Evolutionary conservation across 768 basidiomycete species (phyloP), one percentile per base, ranked within the genome.

Genomic region (Psilocybe cubensis): DNA sequence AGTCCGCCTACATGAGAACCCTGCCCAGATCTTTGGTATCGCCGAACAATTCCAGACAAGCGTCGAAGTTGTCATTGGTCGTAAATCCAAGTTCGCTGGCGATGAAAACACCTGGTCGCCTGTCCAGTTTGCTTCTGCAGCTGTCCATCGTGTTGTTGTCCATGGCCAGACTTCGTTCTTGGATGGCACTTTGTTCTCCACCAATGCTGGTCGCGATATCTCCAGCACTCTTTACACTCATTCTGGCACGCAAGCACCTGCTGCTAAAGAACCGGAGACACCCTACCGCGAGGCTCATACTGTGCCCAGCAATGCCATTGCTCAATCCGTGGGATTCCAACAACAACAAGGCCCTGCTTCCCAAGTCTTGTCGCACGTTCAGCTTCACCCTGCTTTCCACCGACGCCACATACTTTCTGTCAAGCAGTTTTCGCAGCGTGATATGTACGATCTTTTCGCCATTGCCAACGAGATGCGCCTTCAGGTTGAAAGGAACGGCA

Each of bases 401-500:
- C 88, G 92, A 54, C 87, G 93, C 35, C 94, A 98, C 70, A 94
- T 98, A 58, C 85, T 98, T 17, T 87, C 93, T 0, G 94, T 98
- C 59, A 97, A 95, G 69, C 94, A 98, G 62, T 95, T 98, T 74
- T 86, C 79, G 33, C 86, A 91, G 53, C 86, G 88, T 42, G 95
- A 99, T 65, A 81, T 98, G 58, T 91, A 98, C 68, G 91, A 92
- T 60, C 84, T 99, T 38, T 99, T 98, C 79, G 88, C 92, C 44
- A 77, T 98, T 48, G 96, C 97, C 0, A 89, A 94, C 63, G 97
- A 99, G 75, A 96, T 99, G 95, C 90, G 93, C 48, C 82, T 94
- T 33, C 95, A 95, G 67, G 95, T 98, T 12, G 97, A 99, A 73
- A 85, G 95, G 27, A 90, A 87, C 66, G 94, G 95, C 1, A 82